Base-by-base conservation (phyloP, 176 grass and related monocot species). In the Eleusine coracana region DNA sequence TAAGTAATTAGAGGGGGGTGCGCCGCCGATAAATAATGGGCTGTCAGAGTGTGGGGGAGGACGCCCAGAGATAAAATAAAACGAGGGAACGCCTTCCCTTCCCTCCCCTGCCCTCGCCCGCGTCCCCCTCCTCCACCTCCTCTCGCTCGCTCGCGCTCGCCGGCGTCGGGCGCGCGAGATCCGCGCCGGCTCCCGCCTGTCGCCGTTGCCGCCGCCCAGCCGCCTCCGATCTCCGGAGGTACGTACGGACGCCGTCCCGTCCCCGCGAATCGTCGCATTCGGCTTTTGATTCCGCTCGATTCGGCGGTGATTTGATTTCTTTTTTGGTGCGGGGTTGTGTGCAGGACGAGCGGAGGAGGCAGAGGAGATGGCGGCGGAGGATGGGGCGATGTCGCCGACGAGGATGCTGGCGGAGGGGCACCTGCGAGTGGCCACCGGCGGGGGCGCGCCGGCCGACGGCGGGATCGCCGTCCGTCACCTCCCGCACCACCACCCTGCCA, bases 391-490 rank as follows among this genome's bases (percentile, higher is more conserved):
- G 84, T 90, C 88, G 44, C 88, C 88, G 6, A 90, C 88, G 70
- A 83, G 88, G 88, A 86, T 90, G 88, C 84, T 90, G 70, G 80
- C 75, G 84, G 88, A 90, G 69, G 88, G 88, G 27, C 84, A 90
- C 76, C 84, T 90, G 51, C 69, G 88, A 37, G 84, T 90, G 68
- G 84, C 84, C 70, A 90, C 88, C 27, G 84, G 88, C 62, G 84
- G 84, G 69, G 70, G 84, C 18, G 84, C 88, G 75, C 88, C 80
- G 44, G 80, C 80, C 1, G 84, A 90, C 75, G 88, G 88, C 18
- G 84, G 84, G 79, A 90, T 90, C 88, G 88, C 88, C 80, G 88
- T 90, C 54, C 76, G 88, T n/a, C 84, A 90, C 70, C 84, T 90
- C 42, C 75, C 88, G n/a, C 88, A 87, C 69, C 88, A 90, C 80